phyloP scores from a whole-genome alignment of 2,329 filamentous ascomycete species.

The Diaporthe citriasiana region DNA sequence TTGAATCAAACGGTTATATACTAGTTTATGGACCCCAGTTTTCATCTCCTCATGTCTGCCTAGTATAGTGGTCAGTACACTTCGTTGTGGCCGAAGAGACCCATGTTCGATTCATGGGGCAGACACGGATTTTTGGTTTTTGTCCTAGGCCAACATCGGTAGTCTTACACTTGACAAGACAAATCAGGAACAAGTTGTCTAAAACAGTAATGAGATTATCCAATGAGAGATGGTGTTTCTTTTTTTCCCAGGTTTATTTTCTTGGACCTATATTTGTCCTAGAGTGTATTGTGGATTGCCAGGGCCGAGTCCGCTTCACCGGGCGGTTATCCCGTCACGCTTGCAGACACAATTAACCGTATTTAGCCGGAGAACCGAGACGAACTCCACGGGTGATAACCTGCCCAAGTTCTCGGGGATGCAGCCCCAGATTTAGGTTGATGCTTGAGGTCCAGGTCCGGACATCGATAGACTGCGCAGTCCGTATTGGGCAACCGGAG shows the following conservation, averaged over 20 bases:
- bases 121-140: background rate
- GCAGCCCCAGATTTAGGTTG: background rate
- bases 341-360: background rate
- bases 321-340: background rate
- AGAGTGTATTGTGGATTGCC: background rate
- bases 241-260: background rate
- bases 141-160: background rate
- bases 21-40: fast-evolving
- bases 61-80: slow-evolving; percentile 40
- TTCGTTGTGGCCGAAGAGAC: slow-evolving; percentile 39
- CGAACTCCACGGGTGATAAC: background rate
- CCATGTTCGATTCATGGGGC: slow-evolving; percentile 40
- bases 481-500: slow-evolving; percentile 33
- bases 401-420: background rate
- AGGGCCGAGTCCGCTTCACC: background rate
- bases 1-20: too few species aligned
- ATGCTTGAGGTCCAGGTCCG: background rate
- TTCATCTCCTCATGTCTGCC: slow-evolving; percentile 1
- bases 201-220: background rate
- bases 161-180: too few species aligned
- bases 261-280: background rate
- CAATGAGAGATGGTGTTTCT: too few species aligned
- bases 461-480: background rate
- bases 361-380: background rate
- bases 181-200: background rate